These are phyloP conservation scores for Didymella pomorum DNA, from an alignment of 2,329 filamentous ascomycete genomes.

Conservation along the genomic window DNA sequence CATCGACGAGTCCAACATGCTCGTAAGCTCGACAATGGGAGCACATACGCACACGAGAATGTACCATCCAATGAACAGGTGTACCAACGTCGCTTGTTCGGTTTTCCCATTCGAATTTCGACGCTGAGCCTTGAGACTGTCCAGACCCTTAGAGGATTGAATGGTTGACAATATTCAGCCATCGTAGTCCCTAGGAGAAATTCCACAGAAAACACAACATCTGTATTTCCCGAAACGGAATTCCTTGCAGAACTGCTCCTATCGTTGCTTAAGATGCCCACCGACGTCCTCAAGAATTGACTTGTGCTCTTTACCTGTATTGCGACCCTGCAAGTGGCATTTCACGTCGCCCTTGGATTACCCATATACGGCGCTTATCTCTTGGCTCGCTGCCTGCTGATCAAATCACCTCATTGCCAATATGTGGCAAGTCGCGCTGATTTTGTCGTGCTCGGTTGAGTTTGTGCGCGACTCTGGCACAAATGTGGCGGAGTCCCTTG, in stretches of 20 bases:
- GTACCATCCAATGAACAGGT: background rate
- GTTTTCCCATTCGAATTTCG: background rate
- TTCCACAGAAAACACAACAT: no score
- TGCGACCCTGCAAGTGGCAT: background rate
- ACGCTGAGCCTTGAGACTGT: background rate
- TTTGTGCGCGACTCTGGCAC: no score
- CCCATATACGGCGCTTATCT: background rate
- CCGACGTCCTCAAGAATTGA: background rate
- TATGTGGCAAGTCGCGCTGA: background rate
- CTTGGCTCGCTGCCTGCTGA: background rate
- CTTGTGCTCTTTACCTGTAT: background rate
- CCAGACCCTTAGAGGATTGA: background rate
- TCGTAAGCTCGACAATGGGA: background rate
- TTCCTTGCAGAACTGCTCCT: background rate
- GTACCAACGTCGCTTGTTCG: background rate
- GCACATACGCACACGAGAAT: no score
- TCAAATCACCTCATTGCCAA: background rate
- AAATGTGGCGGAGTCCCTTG: background rate
- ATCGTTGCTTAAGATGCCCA: background rate
- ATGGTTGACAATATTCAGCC: background rate
- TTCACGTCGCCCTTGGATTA: background rate
- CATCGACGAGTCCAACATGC: constrained; percentile 51
- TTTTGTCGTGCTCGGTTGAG: background rate
- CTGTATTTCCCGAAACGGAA: background rate
- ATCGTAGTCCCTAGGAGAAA: background rate